Percentiles rank a stretch among this genome's conserved stretches.
phyloP scores from a whole-genome alignment of 805 yeast species.

The Ascoidea rubescens region DNA sequence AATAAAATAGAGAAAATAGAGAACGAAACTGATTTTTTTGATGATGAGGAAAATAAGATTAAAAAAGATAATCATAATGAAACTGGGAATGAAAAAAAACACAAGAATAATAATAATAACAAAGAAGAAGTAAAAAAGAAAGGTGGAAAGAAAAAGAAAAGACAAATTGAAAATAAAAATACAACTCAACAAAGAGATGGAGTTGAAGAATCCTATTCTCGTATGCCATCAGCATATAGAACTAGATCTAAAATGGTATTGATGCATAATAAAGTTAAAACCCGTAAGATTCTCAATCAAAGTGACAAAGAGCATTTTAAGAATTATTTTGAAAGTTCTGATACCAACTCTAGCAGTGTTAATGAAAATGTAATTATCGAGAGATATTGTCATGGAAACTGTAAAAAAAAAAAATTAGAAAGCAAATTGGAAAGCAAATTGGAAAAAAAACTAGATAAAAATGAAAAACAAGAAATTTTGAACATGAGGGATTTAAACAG shows the following conservation, averaged over 20 bases:
- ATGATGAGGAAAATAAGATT: too few relatives aligned
- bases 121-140: slow-evolving; percentile 1
- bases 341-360: too few relatives aligned
- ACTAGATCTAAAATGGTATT: background rate
- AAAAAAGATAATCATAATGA: slow-evolving; percentile 4
- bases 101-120: slow-evolving; percentile 11
- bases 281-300: background rate
- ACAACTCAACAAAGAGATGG: background rate
- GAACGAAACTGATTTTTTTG: background rate
- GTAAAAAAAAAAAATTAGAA: too few relatives aligned
- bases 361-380: too few relatives aligned
- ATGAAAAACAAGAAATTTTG: too few relatives aligned
- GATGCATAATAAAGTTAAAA: too few relatives aligned
- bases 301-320: too few relatives aligned
- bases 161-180: background rate
- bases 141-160: background rate
- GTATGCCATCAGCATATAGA: background rate
- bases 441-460: too few relatives aligned
- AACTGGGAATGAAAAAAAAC: slow-evolving; percentile 2
- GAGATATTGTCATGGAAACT: too few relatives aligned
- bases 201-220: background rate
- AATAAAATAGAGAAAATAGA: background rate
- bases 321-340: too few relatives aligned
- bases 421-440: too few relatives aligned
- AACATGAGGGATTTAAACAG: too few relatives aligned